Conservation (phyloP, 164 flowering plant species). For the Nymphaea colorata region DNA sequence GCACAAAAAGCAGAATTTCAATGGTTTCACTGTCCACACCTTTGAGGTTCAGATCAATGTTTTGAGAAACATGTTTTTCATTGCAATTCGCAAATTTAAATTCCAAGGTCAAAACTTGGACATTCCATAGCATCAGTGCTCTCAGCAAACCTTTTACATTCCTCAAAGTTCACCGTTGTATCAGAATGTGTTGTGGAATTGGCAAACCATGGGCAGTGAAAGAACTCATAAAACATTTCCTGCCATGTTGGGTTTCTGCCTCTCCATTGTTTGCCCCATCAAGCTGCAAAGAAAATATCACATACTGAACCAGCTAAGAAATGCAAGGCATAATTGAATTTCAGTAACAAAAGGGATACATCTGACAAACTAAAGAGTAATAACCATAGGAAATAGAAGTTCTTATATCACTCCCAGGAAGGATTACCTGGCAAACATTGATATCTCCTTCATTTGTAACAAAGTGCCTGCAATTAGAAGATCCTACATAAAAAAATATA, state of each 20-base stretch:
- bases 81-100: slow-evolving; percentile 8
- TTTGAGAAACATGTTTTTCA: too few species aligned
- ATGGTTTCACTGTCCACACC: too few species aligned
- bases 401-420: background rate
- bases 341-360: background rate
- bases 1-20: too few species aligned
- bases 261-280: slow-evolving; percentile 2
- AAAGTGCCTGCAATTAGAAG: background rate
- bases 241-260: slow-evolving; percentile 4
- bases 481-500: background rate
- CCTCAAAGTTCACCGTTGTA: slow-evolving; percentile 7
- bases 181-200: slow-evolving; percentile 3
- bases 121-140: slow-evolving; percentile 13
- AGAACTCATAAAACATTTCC: slow-evolving; percentile 4
- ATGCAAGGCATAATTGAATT: background rate
- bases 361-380: background rate
- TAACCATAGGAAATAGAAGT: background rate
- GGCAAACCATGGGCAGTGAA: slow-evolving; percentile 5
- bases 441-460: background rate
- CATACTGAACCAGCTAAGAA: background rate
- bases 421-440: background rate
- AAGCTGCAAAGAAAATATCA: slow-evolving; percentile 8
- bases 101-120: slow-evolving; percentile 63
- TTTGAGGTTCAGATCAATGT: too few species aligned
- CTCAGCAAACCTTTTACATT: slow-evolving; percentile 3